phyloP scores from a whole-genome alignment of 2,329 filamentous ascomycete genomes.

The Pseudogymnoascus sp. region DNA sequence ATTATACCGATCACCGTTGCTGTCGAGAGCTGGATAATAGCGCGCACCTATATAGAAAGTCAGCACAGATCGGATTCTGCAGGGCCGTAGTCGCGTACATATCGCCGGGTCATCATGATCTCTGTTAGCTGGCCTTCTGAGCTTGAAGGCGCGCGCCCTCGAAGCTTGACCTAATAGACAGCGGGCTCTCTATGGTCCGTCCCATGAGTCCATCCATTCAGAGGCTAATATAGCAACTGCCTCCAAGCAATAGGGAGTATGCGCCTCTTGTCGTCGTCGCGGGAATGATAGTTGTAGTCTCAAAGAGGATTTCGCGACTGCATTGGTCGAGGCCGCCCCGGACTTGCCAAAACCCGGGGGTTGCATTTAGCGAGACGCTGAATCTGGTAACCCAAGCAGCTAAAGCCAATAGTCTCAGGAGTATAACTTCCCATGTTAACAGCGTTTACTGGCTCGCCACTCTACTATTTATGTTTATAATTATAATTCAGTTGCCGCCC shows the following conservation, averaged over 20 bases:
- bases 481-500: background rate
- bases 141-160: background rate
- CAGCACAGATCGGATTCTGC: background rate
- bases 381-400: slow-evolving; percentile 2
- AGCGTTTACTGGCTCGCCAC: background rate
- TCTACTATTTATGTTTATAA: background rate
- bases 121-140: background rate
- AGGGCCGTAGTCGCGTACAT: background rate
- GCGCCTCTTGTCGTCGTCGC: background rate
- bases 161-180: slow-evolving; percentile 8
- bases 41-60: slow-evolving; percentile 37
- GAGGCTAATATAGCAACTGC: background rate
- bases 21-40: slow-evolving; percentile 27
- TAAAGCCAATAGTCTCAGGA: background rate
- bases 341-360: slow-evolving; percentile 3
- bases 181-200: slow-evolving; percentile 6
- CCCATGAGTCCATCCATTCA: slow-evolving; percentile 7
- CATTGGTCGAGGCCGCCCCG: background rate
- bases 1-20: slow-evolving; percentile 44
- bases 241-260: slow-evolving; percentile 5
- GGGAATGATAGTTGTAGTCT: background rate
- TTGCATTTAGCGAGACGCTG: background rate
- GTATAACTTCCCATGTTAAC: background rate
- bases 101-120: slow-evolving; percentile 7
- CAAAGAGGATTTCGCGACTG: background rate